Evolutionary conservation across 2,329 filamentous ascomycete species (phyloP), one percentile per base, ranked within the genome.

Genomic region (Penicillium occitanis): DNA sequence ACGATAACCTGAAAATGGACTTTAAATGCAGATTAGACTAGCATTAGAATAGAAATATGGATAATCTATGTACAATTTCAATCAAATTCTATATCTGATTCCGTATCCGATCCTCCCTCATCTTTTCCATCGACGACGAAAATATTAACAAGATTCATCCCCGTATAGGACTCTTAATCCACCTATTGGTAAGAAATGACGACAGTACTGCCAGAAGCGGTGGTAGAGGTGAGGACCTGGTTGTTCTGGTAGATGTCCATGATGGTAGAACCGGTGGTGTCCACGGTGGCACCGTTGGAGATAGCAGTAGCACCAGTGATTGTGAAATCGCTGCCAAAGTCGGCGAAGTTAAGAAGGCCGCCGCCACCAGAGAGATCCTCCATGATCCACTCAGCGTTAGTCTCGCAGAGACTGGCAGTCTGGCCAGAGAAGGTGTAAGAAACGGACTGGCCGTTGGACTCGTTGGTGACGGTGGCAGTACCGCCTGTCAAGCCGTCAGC

Each of bases 341-440:
- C 72, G 35, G 78, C 81, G 60, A 86, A 77, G 0, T 78, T 71
- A 5, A 85, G 80, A 61, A 82, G 76, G 1, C 71, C 68, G 46
- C 69, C 67, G 50, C 76, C 75, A 2, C 73, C 69, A 67, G 79
- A 74, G 68, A 83, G 85, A 67, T 85, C 84, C 77, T 88, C 86
- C n/a, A 88, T 85, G 70, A 88, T 88, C 86, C 86, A 88, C 72
- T 88, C 86, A 14, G 85, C 86, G 68, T 87, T 87, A 70, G 82
- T 82, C 71, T 85, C 79, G 71, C 82, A 85, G 22, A 88, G 80
- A 2, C 73, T 76, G n/a, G 71, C 35, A 17, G 53, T 59, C 48
- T 61, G 55, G 17, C 50, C 78, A 50, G 71, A 77, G 74, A 88
- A 83, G 3, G 77, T 80, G 75, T 88, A 83, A 13, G 80, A 80